These are phyloP conservation scores for Myochromella boudieri DNA, from an alignment of 768 basidiomycete genomes.

Conservation along the genomic window DNA sequence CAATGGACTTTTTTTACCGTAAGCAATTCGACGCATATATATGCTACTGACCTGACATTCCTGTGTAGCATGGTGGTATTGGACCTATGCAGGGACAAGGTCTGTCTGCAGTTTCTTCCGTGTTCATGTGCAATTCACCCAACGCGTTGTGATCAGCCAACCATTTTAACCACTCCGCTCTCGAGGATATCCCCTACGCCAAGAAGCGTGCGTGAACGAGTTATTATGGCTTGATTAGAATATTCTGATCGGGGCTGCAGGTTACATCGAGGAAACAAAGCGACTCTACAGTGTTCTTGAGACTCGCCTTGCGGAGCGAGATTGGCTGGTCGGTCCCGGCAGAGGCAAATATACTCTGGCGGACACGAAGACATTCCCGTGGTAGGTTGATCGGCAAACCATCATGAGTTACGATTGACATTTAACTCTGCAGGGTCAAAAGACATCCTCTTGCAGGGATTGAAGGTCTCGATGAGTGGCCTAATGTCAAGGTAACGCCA, in stretches of 20 bases:
- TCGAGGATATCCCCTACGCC: slow-evolving; percentile 69
- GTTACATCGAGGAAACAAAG: slow-evolving; percentile 79
- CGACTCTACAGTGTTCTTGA: slow-evolving; percentile 83
- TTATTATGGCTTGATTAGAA: background rate
- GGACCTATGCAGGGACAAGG: slow-evolving; percentile 86
- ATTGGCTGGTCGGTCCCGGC: slow-evolving; percentile 79
- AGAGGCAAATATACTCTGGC: slow-evolving; percentile 70
- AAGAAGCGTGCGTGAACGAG: slow-evolving; percentile 48
- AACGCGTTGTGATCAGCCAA: slow-evolving; percentile 37
- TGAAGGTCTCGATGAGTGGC: slow-evolving; percentile 20
- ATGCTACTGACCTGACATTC: background rate
- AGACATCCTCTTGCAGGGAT: slow-evolving; percentile 39
- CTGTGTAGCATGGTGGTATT: slow-evolving; percentile 67
- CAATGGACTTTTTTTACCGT: slow-evolving; percentile 90
- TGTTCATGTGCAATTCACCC: too few species aligned
- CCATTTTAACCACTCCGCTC: slow-evolving; percentile 65
- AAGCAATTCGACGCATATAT: slow-evolving; percentile 11
- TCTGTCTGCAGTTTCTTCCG: slow-evolving; percentile 8
- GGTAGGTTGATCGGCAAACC: slow-evolving; percentile 34
- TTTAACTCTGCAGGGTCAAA: slow-evolving; percentile 48
- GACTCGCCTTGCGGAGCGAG: slow-evolving; percentile 64
- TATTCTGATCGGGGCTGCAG: slow-evolving; percentile 28
- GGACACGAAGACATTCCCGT: slow-evolving; percentile 68
- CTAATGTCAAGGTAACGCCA: slow-evolving; percentile 22
- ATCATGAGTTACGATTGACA: background rate